Evolutionary conservation across 169 alveolate genomes (phyloP), one percentile per base, ranked within the genome.

Genomic region (Eimeria sp.): DNA sequence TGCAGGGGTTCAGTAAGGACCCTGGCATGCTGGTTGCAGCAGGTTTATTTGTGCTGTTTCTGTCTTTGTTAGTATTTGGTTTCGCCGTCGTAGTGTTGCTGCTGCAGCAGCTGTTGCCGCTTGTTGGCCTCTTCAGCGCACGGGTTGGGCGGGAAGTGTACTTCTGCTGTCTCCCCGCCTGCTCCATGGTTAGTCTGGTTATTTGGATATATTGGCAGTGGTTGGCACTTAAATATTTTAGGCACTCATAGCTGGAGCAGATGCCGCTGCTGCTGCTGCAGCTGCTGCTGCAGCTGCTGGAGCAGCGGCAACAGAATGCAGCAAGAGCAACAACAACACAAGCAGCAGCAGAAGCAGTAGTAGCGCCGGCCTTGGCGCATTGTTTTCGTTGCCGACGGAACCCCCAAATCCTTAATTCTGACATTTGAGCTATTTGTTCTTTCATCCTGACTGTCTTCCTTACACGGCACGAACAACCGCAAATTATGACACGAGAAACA

Each of bases 1-100:
- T 78, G 89, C 70, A 78, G 63, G 25, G 70, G 45, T 78, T 78
- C 20, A 78, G 89, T 49, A 78, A 45, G 20, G 89, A 78, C 45
- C 89, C 89, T 5, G 89, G 89, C 45, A 34, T 78, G 89, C 65
- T 78, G 14, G 89, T 78, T 5, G 89, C 89, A 16, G 89, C 89
- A n/a, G 89, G 89, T 43, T 45, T 49, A 18, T 78, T 78, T 25
- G 70, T 78, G 10, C 1, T 45, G 40, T 45, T 43, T 27, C 34
- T 78, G 13, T 78, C 89, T 22, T 25, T 78, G 10, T 9, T 34
- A 4, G 13, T 45, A 18, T 78, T 78, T 45, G 34, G 4, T 5
- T 78, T 78, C 49, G 89, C 89, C 20, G 70, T 45, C 16, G 65
- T 14, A 2, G 89, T 78, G 67, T 43, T 78, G 89, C 89, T 78